Evolutionary conservation across 2,329 filamentous ascomycete species (phyloP).

Genomic region (Zopfia rhizophila): DNA sequence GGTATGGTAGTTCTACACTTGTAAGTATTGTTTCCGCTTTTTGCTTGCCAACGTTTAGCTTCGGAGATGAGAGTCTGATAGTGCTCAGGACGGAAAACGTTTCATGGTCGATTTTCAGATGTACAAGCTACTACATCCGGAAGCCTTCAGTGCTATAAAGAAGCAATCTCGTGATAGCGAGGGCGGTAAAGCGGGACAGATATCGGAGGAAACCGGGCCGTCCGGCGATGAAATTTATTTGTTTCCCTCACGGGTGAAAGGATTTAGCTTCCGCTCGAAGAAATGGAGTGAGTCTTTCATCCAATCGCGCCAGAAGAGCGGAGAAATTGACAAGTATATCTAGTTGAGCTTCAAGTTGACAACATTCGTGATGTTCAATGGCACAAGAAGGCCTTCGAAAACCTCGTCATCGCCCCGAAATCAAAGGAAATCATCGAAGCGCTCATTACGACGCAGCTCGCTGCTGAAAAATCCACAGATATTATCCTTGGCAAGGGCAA

Average conservation of each 20-base stretch:
- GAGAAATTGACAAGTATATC: slow-evolving; percentile 40
- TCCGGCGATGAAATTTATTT: too few species aligned
- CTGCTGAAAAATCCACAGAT: too few species aligned
- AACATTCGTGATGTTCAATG: slow-evolving; percentile 11
- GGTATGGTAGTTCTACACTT: too few species aligned
- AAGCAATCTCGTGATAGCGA: too few species aligned
- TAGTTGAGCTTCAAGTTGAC: slow-evolving; percentile 11
- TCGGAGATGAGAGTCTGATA: slow-evolving; percentile 4
- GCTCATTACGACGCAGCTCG: slow-evolving; percentile 14
- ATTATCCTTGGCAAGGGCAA: slow-evolving; percentile 58
- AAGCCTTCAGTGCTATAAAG: too few species aligned
- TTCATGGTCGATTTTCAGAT: slow-evolving; percentile 4
- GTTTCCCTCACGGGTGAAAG: too few species aligned
- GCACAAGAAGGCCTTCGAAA: slow-evolving; percentile 21
- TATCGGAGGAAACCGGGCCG: too few species aligned
- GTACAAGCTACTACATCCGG: slow-evolving; percentile 1
- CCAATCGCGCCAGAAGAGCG: slow-evolving; percentile 56
- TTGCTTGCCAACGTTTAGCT: too few species aligned
- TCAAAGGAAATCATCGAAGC: slow-evolving; percentile 22
- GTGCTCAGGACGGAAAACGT: slow-evolving; percentile 2
- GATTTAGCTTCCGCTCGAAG: too few species aligned
- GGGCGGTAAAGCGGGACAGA: too few species aligned
- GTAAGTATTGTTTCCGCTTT: too few species aligned
- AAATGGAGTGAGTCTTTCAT: too few species aligned
- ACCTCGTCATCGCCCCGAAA: slow-evolving; percentile 11